Base-by-base conservation (phyloP, 2,329 filamentous ascomycete species). In the Aciculosporium take region DNA sequence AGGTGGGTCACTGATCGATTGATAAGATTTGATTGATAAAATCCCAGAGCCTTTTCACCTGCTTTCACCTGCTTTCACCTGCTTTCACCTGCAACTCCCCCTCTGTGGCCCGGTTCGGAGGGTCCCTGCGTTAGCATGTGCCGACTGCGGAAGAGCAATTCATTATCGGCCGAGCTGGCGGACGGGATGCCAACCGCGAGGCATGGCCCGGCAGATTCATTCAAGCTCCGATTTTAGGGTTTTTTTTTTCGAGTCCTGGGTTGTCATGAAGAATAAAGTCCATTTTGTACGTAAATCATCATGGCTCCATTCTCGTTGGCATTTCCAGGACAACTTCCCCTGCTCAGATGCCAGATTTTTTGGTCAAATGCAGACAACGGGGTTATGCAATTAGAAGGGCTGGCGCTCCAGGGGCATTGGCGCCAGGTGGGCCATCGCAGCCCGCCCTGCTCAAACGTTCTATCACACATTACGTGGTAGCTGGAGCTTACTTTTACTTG, bases 21-120 rank as follows among this genome's bases (percentile, higher is more conserved):
- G 64, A 66, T 66, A 65, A 67, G 64, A 67, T 67, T 59, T 55
- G 61, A 64, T 64, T 64, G 61, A 64, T 64, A 63, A 64, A 59
- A 47, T 8, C 20, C 8, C 20, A 13, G 18, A 17, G 31, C n/a
- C 18, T 20, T 3, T 25, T 23, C 9, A 4, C 15, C 29, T 31
- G 13, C n/a, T 12, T 3, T 17, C 31, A 13, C 8, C 17, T 20
- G 31, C 32, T 3, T 25, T 23, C 9, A 4, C 15, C 29, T 31
- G 13, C n/a, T 12, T 3, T 17, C 31, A 13, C 8, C 32, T 34
- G 18, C 20, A 5, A n/a, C 7, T 15, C 20, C 9, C 5, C 31
- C 9, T 34, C 23, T 21, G 35, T 23, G 35, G 24, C 35, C n/a
- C n/a, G n/a, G n/a, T 37, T 27, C 5, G 24, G 8, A 3, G 7